Base-by-base conservation (phyloP, 768 basidiomycete species). In the Tulasnella sp. region DNA sequence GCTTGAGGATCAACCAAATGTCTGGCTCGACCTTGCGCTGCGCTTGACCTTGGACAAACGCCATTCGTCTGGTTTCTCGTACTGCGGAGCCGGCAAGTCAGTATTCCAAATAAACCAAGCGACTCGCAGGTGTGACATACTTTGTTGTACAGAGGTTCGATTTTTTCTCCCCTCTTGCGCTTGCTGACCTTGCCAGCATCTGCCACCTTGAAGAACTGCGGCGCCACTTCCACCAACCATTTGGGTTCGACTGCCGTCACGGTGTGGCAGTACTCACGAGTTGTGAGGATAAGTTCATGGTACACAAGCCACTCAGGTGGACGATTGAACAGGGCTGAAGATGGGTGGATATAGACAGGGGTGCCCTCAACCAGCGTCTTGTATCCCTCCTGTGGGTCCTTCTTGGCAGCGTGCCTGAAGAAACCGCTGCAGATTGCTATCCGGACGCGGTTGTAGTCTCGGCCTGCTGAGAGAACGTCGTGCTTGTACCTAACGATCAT, bases 301-400 rank as follows among this genome's bases (percentile, higher is more conserved):
- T 99, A 97, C 70, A 96, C 91, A 55, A 94, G 86, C 95, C 96
- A 98, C 84, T 99, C 97, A 0, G 98, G 98, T 51, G 93, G 92
- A 51, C 96, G 91, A 83, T 99, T 98, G 88, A 99, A 99, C 26
- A 99, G 87, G 6, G 96, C 93, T 3, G 95, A 96, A 1, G 97
- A 97, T 0, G 96, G 98, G 85, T 99, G 98, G 76, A 99, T 95
- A 84, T 97, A 99, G 73, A 99, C 96, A 0, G 97, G 98, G n/a
- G 98, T 99, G 44, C 95, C 95, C 85, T 98, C 96, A 3, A 95
- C 94, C 15, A 97, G 90, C 0, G 96, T 97, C 85, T 99, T 99
- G 88, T 99, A 99, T 9, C 98, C 97, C 83, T 98, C 97, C 82
- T 95, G 94, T 5, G 94, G 94, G 82, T 96, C 97, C 84, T 99